phyloP scores from a whole-genome alignment of 495 filamentous ascomycete species.

The Annulohypoxylon stygium region DNA sequence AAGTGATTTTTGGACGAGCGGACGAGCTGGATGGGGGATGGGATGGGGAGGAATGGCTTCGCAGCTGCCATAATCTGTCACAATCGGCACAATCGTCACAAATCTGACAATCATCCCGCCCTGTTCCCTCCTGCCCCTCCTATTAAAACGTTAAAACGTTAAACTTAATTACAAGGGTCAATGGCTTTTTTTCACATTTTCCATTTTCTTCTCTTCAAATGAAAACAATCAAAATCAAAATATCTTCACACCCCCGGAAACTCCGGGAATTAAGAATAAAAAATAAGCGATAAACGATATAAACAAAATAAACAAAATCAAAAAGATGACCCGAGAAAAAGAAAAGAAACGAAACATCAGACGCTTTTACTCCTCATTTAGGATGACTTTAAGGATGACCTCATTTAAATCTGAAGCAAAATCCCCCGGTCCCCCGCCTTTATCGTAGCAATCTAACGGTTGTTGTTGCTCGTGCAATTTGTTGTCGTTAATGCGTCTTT shows the following conservation, averaged over 20 bases:
- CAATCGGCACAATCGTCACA: conserved; percentile 5
- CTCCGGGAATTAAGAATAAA: background rate
- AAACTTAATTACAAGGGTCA: conserved; percentile 6
- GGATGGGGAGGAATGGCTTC: background rate
- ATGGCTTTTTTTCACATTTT: conserved; percentile 10
- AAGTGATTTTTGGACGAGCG: conserved; percentile 34
- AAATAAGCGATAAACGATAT: background rate
- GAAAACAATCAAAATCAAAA: conserved; percentile 30
- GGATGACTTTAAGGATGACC: conserved; percentile 18
- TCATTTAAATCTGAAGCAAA: conserved; percentile 42
- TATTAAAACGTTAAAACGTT: conserved; percentile 24
- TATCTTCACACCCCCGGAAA: conserved; percentile 10
- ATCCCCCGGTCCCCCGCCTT: background rate
- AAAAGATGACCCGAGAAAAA: background rate
- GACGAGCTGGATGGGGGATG: background rate
- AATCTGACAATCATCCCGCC: background rate
- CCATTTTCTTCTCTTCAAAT: background rate
- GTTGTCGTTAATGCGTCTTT: conserved; percentile 33
- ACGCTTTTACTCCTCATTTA: conserved; percentile 12
- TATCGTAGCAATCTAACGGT: conserved; percentile 20
- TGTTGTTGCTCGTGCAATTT: conserved; percentile 29
- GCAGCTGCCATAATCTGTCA: conserved; percentile 3
- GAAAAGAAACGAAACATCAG: conserved; percentile 33
- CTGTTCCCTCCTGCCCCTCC: conserved; percentile 19
- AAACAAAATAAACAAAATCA: conserved; percentile 12